A percentile compares a stretch with the other conserved stretches of the same genome.
phyloP scores from a whole-genome alignment of 306 rosid genomes.

The Inga laurina region DNA sequence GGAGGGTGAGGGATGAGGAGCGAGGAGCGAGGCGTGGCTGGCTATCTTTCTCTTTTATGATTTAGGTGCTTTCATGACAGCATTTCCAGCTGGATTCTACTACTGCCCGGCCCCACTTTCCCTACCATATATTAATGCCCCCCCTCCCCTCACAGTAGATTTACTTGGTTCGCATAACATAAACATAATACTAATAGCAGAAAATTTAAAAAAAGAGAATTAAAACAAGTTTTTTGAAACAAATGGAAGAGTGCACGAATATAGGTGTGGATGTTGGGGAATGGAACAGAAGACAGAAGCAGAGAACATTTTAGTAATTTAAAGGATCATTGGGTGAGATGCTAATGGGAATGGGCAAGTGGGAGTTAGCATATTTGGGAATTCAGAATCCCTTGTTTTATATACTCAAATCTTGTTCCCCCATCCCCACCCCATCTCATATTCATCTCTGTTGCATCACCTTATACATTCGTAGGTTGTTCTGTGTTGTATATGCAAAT shows the following conservation, averaged over 20 bases:
- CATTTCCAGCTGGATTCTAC: conserved; percentile 59
- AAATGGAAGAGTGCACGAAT: neutral
- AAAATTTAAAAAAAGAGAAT: neutral
- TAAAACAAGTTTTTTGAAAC: neutral
- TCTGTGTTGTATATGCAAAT: neutral
- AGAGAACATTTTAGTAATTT: neutral
- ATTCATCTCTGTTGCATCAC: neutral
- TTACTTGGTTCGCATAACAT: neutral
- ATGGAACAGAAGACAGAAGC: neutral
- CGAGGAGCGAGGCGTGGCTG: neutral
- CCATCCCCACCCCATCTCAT: neutral
- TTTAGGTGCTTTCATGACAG: conserved; percentile 33
- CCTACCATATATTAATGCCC: neutral
- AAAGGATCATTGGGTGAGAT: neutral
- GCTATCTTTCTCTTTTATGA: conserved; percentile 5
- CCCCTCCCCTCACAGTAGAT: neutral
- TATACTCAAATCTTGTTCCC: neutral
- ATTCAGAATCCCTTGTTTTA: neutral
- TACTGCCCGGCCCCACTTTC: neutral
- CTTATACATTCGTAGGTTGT: neutral
- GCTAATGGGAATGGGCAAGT: conserved; percentile 27
- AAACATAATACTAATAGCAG: neutral
- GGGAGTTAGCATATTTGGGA: conserved; percentile 11
- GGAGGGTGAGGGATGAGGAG: neutral
- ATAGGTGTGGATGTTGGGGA: conserved; percentile 1